These are phyloP conservation scores for Monosporascus sp. DNA, from an alignment of 2,329 filamentous ascomycete genomes.

Conservation along the genomic window DNA sequence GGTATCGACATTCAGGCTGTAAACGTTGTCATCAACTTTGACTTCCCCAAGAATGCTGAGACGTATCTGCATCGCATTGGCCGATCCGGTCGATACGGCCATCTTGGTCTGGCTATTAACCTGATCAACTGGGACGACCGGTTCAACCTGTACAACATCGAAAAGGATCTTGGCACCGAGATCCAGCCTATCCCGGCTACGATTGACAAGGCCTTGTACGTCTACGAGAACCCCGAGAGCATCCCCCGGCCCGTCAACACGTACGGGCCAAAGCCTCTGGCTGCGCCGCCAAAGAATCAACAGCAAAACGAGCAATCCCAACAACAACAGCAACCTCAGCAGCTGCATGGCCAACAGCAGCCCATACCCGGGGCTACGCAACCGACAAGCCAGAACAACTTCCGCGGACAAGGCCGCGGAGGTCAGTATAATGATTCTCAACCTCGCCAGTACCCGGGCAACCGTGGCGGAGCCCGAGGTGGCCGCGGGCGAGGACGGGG, in stretches of 20 bases:
- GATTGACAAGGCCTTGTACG: constrained; percentile 97
- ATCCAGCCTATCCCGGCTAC: constrained; percentile 91
- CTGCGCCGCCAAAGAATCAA: constrained; percentile 16
- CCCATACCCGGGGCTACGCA: constrained; percentile 16
- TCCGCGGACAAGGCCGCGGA: constrained; percentile 17
- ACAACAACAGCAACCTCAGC: constrained; percentile 22
- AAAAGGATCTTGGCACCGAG: constrained; percentile 93
- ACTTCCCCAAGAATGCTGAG: constrained; percentile 98
- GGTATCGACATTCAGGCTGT: constrained; percentile 99
- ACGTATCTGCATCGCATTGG: constrained; percentile 98
- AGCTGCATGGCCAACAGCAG: constrained; percentile 19
- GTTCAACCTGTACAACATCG: constrained; percentile 98
- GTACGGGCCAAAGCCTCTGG: constrained; percentile 25
- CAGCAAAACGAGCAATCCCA: constrained; percentile 23
- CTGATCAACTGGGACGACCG: constrained; percentile 99
- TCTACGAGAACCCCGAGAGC: constrained; percentile 92
- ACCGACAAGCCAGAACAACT: constrained; percentile 24
- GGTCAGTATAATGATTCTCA: constrained; percentile 28
- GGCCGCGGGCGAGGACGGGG: constrained; percentile 27
- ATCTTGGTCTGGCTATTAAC: constrained; percentile 96
- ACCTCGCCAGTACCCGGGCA: constrained; percentile 26
- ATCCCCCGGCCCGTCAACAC: constrained; percentile 76
- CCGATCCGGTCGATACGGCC: constrained; percentile 93
- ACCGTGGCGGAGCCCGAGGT: constrained; percentile 20
- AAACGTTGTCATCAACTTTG: constrained; percentile 99